Conservation (phyloP, 176 grass and related monocot species). For the Carex kokanica region DNA sequence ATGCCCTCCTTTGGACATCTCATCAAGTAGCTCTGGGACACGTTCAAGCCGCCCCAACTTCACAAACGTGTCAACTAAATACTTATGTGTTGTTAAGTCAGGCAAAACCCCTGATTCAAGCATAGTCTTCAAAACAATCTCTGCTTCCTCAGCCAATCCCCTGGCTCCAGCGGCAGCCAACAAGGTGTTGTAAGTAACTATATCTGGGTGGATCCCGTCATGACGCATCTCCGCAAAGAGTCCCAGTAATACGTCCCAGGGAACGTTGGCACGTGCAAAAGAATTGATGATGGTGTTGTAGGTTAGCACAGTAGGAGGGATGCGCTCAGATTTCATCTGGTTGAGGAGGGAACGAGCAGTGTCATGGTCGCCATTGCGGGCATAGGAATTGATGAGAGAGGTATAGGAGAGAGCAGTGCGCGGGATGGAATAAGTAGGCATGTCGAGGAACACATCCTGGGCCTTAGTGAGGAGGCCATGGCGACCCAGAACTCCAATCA, state of each 20-base stretch:
- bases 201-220: conserved; percentile 66
- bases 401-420: conserved; percentile 94
- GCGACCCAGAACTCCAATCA: conserved; percentile 84
- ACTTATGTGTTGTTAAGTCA: conserved; percentile 52
- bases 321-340: conserved; percentile 67
- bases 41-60: conserved; percentile 42
- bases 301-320: conserved; percentile 71
- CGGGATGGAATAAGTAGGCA: conserved; percentile 60
- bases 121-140: conserved; percentile 89
- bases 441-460: conserved; percentile 64
- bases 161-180: conserved; percentile 57
- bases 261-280: conserved; percentile 69
- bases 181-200: conserved; percentile 93
- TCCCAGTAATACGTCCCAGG: conserved; percentile 65
- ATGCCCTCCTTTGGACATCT: conserved; percentile 61
- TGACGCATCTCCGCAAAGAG: conserved; percentile 98
- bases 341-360: conserved; percentile 55
- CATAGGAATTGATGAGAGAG: conserved; percentile 85
- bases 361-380: conserved; percentile 72
- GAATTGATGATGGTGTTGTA: conserved; percentile 86
- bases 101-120: conserved; percentile 69
- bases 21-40: conserved; percentile 52
- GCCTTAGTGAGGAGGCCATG: conserved; percentile 54
- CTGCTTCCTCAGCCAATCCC: conserved; percentile 64
- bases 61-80: conserved; percentile 67